Base-by-base conservation (phyloP, 2,329 filamentous ascomycete species). In the Beauveria scarabaeidicola region DNA sequence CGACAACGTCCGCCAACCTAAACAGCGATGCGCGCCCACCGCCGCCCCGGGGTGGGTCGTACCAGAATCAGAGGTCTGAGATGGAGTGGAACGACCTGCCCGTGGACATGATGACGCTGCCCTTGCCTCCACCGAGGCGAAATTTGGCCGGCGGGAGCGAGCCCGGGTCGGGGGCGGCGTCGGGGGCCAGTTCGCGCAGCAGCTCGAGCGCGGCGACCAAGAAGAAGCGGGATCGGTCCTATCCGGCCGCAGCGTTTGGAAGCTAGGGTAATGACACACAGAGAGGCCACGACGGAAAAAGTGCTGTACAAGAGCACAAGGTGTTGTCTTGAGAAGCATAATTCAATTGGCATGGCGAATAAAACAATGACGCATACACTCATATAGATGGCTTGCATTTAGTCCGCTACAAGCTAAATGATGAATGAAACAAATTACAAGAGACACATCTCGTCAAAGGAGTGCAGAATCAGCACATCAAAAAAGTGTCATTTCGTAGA, bases 1-100 rank as follows among this genome's bases (percentile, higher is more conserved):
- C 65, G 38, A 66, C 66, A 52, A 58, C 67, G 53, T 60, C 67
- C 8, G 64, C 67, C 46, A 40, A 38, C 17, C 25, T 51, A 3
- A 62, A 66, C 40, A 61, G 56, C 13, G 47, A 64, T 58, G 59
- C 63, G 61, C 63, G 38, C 64, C 58, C 43, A 15, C 66, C 65
- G 53, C 67, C 67, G 2, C 66, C 67, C 23, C 66, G 69, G 23
- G 62, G 62, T 8, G 72, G 73, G 3, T 86, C 83, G 1, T 87
- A 78, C 68, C 84, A 86, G 69, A 85, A 82, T 61, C 70, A 75
- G 64, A 76, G 83, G 7, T 80, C 84, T 3, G 79, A 81, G 21
- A 82, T 72, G 32, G 84, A 87, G 67, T 87, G 84, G 84, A 87
- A 87, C 70, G 84, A 87, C 67, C 66, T 87, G 10, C 84, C 84